Evolutionary conservation across 1,284 basidiomycete genomes (phyloP).

Genomic region (Trichosporon coremiiforme): DNA sequence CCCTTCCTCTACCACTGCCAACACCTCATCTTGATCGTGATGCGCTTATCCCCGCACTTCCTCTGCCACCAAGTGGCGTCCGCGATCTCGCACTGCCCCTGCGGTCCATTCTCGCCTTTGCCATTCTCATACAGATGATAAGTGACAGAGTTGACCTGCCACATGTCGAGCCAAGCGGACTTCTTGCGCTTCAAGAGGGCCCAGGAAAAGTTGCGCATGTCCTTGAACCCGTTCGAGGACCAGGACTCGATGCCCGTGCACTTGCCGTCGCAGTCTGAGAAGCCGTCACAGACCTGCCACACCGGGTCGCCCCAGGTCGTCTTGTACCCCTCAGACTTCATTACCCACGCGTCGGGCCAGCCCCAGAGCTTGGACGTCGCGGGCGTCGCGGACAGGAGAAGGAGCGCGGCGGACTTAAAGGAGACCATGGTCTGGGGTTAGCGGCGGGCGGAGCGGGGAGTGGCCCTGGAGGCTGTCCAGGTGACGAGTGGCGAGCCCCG

Average conservation of each 20-base stretch:
- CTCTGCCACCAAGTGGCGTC: neutral
- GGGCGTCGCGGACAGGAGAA: neutral
- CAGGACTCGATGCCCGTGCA: neutral
- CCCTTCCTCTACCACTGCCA: neutral
- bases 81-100: constrained; percentile 1
- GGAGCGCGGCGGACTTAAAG: neutral
- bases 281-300: neutral
- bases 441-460: neutral
- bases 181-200: neutral
- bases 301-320: neutral
- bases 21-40: neutral
- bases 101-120: neutral
- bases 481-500: too few relatives aligned
- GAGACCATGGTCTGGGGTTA: neutral
- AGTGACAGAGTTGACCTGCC: constrained; percentile 1
- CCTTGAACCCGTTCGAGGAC: neutral
- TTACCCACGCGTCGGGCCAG: neutral
- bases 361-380: neutral
- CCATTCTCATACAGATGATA: constrained; percentile 1
- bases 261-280: neutral
- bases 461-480: too few relatives aligned
- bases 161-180: neutral
- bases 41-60: neutral
- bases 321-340: neutral
- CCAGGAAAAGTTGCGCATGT: neutral